Percentiles rank a stretch among this genome's conserved stretches.
Evolutionary conservation across 495 filamentous ascomycete genomes (phyloP).

Genomic region (Alectoria sarmentosa): DNA sequence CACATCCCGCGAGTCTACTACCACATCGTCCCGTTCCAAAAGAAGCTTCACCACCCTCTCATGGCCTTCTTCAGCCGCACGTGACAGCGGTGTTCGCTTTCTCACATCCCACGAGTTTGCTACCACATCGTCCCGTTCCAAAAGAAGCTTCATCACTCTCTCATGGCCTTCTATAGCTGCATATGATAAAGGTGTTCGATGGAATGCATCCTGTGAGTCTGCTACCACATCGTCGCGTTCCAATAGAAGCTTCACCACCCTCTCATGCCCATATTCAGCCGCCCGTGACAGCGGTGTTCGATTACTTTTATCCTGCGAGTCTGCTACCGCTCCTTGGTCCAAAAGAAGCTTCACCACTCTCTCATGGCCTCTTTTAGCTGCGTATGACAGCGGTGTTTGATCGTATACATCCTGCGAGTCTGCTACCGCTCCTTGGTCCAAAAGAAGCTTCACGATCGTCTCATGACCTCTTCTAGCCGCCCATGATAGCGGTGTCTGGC

Average conservation of each 20-base stretch:
- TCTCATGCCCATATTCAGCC: neutral
- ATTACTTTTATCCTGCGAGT: neutral
- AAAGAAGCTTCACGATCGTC: neutral
- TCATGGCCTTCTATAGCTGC: neutral
- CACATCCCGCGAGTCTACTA: neutral
- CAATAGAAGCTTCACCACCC: neutral
- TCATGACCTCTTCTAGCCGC: neutral
- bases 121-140: neutral
- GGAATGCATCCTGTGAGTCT: neutral
- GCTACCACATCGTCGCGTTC: neutral
- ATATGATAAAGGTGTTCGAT: neutral
- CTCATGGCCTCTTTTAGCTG: neutral
- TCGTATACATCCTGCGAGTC: neutral
- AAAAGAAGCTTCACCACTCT: neutral
- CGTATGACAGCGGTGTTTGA: neutral
- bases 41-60: neutral
- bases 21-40: neutral
- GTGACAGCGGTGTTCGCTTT: neutral
- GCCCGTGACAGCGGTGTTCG: neutral
- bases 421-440: neutral
- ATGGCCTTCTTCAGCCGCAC: neutral
- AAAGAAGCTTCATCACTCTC: neutral
- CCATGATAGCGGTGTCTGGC: neutral
- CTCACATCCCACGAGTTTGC: neutral
- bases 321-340: neutral